Base-by-base conservation (phyloP, 345 rosid species). In the Cardamine chenopodiifolia region DNA sequence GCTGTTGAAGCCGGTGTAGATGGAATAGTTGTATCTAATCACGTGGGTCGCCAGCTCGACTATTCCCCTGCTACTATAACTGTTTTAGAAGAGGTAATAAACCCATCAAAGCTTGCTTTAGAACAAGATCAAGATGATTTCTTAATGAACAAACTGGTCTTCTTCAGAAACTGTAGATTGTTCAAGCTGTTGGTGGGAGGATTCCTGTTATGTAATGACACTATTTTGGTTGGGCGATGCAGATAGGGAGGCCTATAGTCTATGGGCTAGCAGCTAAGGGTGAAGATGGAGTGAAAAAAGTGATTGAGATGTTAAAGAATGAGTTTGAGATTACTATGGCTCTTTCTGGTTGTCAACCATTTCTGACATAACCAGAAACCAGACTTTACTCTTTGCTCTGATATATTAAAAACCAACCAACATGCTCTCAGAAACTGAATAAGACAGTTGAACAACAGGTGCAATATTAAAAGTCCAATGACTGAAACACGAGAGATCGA, bases 301-400 rank as follows among this genome's bases (percentile, higher is more conserved):
- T 91, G 3, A 72, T 92, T 12, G 82, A 84, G 34, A 91, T 90
- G 97, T 81, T 91, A 47, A 86, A 82, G 83, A 83, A 84, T 62
- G 96, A 94, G 82, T 85, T 94, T 45, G 94, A 88, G 84, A 83
- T 85, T 1, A 82, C 95, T 0, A 87, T 89, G 97, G 93, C 96
- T 6, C 91, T 91, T 15, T 83, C 85, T 18, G 98, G 97, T 28
- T 91, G 92, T 78, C 93, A 15, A 69, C 63, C 50, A 11, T 90
- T 49, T 69, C 81, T 68, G 85, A 87, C 68, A 85, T 91, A 31
- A 83, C 84, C 45, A 90, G 96, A 71, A 77, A 76, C 49, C 96
- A 85, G 80, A 69, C 72, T 77, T 69, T 82, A 62, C 5, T 89
- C 90, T 25, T 49, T 80, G 87, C 87, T 90, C 59, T 74, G 26